These are phyloP conservation scores for Boletus huronensis DNA, from an alignment of 768 basidiomycete species.

Conservation along the genomic window DNA sequence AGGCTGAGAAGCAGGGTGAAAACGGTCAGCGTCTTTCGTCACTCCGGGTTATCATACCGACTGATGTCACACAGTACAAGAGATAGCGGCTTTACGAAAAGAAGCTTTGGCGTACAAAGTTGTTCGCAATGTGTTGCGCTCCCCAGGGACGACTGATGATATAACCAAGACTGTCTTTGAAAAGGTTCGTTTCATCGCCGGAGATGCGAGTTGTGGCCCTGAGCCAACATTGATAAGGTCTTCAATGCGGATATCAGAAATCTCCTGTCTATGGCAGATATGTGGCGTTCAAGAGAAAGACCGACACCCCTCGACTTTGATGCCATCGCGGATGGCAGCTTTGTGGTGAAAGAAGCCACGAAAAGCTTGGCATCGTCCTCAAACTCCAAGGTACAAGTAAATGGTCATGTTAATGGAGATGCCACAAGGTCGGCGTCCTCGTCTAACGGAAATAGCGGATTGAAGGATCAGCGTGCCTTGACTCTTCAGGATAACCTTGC, in stretches of 20 bases:
- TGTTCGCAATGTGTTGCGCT: conserved; percentile 70
- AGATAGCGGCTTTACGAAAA: conserved; percentile 85
- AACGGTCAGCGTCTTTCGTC: conserved; percentile 56
- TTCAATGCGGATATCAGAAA: conserved; percentile 87
- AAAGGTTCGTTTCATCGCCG: conserved; percentile 53
- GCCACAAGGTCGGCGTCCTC: conserved; percentile 1
- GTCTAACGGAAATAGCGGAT: conserved; percentile 27
- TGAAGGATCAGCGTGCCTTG: conserved; percentile 83
- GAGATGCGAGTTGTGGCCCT: neutral
- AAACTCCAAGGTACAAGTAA: conserved; percentile 22
- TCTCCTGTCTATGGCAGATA: conserved; percentile 88
- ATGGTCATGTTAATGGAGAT: conserved; percentile 24
- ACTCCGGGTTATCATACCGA: neutral
- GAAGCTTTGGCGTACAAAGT: conserved; percentile 85
- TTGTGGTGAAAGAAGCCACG: conserved; percentile 39
- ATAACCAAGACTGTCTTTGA: conserved; percentile 75
- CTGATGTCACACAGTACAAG: conserved; percentile 55
- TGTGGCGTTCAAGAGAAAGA: conserved; percentile 92
- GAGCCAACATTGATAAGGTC: conserved; percentile 48
- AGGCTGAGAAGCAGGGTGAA: conserved; percentile 90
- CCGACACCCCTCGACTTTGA: conserved; percentile 84
- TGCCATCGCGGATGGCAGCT: conserved; percentile 63
- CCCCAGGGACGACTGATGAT: conserved; percentile 34
- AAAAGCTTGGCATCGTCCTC: conserved; percentile 12
- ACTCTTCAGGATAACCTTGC: conserved; percentile 76